A percentile compares a stretch with the other conserved stretches of the same genome.
Conservation (phyloP, 2,329 filamentous ascomycete species). For the Ampelomyces quisqualis region DNA sequence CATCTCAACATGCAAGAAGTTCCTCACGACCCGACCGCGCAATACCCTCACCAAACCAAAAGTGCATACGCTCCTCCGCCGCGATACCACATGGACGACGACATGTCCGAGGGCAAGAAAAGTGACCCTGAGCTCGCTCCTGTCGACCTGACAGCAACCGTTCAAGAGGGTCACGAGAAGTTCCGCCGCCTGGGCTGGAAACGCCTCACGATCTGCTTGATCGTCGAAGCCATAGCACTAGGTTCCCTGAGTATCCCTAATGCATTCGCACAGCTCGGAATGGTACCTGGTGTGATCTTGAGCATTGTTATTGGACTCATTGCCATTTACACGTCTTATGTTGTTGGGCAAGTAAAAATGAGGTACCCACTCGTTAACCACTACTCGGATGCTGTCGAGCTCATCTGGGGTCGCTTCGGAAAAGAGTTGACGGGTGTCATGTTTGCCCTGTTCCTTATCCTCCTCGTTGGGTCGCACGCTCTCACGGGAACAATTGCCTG, state of each 20-base stretch:
- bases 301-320: constrained; percentile 55
- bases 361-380: constrained; percentile 62
- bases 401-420: constrained; percentile 59
- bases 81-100: constrained; percentile 23
- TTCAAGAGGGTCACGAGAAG: constrained; percentile 42
- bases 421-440: constrained; percentile 61
- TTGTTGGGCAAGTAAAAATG: constrained; percentile 62
- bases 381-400: constrained; percentile 67
- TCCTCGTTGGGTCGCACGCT: constrained; percentile 70
- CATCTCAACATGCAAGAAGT: constrained; percentile 22
- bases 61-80: constrained; percentile 18
- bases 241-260: constrained; percentile 50
- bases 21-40: constrained; percentile 4
- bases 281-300: constrained; percentile 50
- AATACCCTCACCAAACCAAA: constrained; percentile 1
- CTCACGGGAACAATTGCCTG: constrained; percentile 68
- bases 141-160: constrained; percentile 33
- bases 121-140: constrained; percentile 37
- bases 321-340: constrained; percentile 62
- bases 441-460: constrained; percentile 44
- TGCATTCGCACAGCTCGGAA: constrained; percentile 50
- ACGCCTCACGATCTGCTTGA: constrained; percentile 51
- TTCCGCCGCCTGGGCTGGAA: constrained; percentile 53
- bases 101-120: constrained; percentile 34
- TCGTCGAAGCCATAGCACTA: constrained; percentile 54